Evolutionary conservation across 1,284 basidiomycete species (phyloP).

Genomic region (Farysia itapuensis): DNA sequence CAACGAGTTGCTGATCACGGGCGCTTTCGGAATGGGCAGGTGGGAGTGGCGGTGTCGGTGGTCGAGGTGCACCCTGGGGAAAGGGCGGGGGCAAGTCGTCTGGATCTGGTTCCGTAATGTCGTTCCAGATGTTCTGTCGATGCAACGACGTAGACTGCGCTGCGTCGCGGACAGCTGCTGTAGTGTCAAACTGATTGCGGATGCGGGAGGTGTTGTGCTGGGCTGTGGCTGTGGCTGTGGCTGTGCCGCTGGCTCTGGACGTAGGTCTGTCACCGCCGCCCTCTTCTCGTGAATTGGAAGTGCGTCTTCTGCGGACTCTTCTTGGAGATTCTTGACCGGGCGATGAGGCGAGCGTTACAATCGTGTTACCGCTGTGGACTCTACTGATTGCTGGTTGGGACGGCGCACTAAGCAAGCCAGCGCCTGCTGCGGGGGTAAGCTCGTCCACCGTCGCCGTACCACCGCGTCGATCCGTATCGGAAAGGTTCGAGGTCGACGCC

Average conservation of each 20-base stretch:
- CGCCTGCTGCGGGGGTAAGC: too few species aligned
- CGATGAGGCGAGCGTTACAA: conserved; percentile 9
- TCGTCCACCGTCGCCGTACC: conserved; percentile 23
- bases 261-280: conserved; percentile 18
- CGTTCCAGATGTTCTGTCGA: conserved; percentile 39
- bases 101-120: conserved; percentile 37
- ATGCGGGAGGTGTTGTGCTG: conserved; percentile 8
- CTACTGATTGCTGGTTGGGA: conserved; percentile 17
- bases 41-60: conserved; percentile 23
- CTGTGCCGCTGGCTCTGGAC: conserved; percentile 23
- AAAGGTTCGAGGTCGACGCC: conserved; percentile 8
- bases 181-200: conserved; percentile 30
- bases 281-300: conserved; percentile 8
- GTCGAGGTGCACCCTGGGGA: conserved; percentile 32
- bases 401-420: conserved; percentile 3
- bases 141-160: conserved; percentile 22
- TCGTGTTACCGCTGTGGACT: conserved; percentile 26
- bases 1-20: conserved; percentile 21
- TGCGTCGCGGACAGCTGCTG: conserved; percentile 7
- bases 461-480: conserved; percentile 20
- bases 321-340: conserved; percentile 1
- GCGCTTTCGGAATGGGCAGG: conserved; percentile 18
- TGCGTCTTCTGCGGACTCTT: conserved; percentile 8
- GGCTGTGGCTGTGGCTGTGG: conserved; percentile 12
- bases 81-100: conserved; percentile 42